Evolutionary conservation across 345 rosid genomes (phyloP).

Genomic region (Heritiera littoralis): DNA sequence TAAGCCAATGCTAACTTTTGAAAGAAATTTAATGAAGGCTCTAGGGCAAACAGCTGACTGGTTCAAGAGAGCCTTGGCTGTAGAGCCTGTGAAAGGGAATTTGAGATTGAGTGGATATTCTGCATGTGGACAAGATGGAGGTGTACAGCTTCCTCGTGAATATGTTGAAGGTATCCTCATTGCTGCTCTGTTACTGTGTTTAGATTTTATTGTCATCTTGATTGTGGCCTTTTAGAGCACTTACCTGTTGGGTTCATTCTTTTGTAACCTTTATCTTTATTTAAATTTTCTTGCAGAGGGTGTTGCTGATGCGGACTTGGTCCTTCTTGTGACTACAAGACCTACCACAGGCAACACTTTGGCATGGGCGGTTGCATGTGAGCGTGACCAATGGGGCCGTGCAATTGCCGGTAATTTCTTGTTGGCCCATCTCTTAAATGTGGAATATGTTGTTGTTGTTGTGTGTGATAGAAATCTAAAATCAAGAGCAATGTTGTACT

Average conservation of each 20-base stretch:
- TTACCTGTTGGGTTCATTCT: constrained; percentile 1
- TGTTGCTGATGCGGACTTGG: constrained; percentile 86
- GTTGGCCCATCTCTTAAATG: neutral
- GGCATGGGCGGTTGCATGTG: constrained; percentile 99
- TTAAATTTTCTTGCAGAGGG: constrained; percentile 55
- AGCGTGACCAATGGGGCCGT: constrained; percentile 99
- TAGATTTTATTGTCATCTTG: neutral
- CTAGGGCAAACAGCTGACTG: constrained; percentile 91
- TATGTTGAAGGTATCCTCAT: constrained; percentile 79
- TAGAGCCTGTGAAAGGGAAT: constrained; percentile 97
- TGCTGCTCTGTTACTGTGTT: constrained; percentile 17
- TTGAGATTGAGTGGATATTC: constrained; percentile 98
- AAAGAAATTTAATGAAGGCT: constrained; percentile 58
- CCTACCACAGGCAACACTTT: constrained; percentile 99
- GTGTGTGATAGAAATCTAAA: constrained; percentile 18
- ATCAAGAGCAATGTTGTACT: constrained; percentile 4
- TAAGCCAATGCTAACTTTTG: constrained; percentile 27
- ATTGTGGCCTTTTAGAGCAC: neutral
- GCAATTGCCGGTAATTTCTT: constrained; percentile 82
- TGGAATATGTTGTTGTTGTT: neutral
- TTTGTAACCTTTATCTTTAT: constrained; percentile 14
- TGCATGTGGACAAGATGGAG: constrained; percentile 99
- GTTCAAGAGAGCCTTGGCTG: constrained; percentile 90
- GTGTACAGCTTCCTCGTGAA: constrained; percentile 94
- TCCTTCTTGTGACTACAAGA: constrained; percentile 93